Percentiles rank a stretch among this genome's conserved stretches.
phyloP scores from a whole-genome alignment of 2,329 filamentous ascomycete genomes.

The Alternaria conjuncta region DNA sequence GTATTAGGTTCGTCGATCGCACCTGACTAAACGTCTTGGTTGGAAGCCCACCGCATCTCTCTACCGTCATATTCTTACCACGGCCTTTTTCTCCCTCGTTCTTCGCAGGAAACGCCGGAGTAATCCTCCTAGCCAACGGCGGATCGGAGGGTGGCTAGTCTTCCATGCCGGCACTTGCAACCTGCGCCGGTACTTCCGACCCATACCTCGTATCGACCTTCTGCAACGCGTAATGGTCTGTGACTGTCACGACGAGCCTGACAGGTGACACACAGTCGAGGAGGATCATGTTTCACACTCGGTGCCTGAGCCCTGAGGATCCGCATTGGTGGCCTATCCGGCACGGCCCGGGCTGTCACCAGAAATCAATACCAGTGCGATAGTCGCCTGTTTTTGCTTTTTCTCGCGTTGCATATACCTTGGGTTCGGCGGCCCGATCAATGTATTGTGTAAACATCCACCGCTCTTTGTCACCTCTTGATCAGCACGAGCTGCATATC shows the following conservation, averaged over 20 bases:
- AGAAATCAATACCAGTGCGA: not conserved
- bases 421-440: not conserved
- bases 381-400: not conserved
- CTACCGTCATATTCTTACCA: not conserved
- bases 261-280: constrained; percentile 12
- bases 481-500: not conserved
- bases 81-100: not conserved
- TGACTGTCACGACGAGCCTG: not conserved
- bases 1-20: constrained; percentile 7
- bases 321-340: constrained; percentile 18
- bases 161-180: constrained; percentile 8
- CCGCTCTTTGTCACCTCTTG: not conserved
- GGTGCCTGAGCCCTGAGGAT: constrained; percentile 10
- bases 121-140: not conserved
- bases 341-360: constrained; percentile 37
- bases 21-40: not conserved
- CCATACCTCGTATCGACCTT: not conserved
- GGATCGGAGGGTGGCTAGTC: not conserved
- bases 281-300: constrained; percentile 12
- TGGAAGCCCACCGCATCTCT: not conserved
- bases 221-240: not conserved
- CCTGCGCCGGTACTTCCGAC: constrained; percentile 1
- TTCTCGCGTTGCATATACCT: not conserved
- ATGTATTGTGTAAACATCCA: not conserved
- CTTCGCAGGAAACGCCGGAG: not conserved